Percentiles rank a stretch among this genome's conserved stretches.
phyloP scores from a whole-genome alignment of 352 stramenopile species.

The Pythium volutum region DNA sequence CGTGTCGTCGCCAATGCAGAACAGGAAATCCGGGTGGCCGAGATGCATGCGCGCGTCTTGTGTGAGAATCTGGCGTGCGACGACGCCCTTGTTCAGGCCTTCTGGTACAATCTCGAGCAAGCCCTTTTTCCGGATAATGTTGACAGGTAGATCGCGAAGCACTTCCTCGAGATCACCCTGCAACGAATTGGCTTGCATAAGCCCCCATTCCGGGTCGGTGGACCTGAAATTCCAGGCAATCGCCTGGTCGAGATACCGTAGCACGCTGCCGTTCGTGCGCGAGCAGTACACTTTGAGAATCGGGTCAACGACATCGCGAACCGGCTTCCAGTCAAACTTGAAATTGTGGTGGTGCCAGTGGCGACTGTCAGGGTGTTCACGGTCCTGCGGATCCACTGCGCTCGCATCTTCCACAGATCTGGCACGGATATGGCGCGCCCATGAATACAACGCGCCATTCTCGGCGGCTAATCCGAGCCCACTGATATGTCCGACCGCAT shows the following conservation, averaged over 20 bases:
- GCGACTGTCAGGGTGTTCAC: slow-evolving; percentile 28
- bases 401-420: slow-evolving; percentile 37
- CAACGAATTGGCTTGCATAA: slow-evolving; percentile 94
- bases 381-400: slow-evolving; percentile 16
- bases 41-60: slow-evolving; percentile 74
- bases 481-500: slow-evolving; percentile 90
- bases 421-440: slow-evolving; percentile 58
- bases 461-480: slow-evolving; percentile 92
- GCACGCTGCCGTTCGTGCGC: slow-evolving; percentile 94
- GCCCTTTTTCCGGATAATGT: slow-evolving; percentile 87
- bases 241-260: slow-evolving; percentile 91
- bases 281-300: slow-evolving; percentile 95
- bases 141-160: slow-evolving; percentile 66
- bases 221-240: slow-evolving; percentile 98
- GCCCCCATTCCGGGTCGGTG: slow-evolving; percentile 96
- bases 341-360: slow-evolving; percentile 79
- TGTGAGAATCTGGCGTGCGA: slow-evolving; percentile 94
- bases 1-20: slow-evolving; percentile 96
- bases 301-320: slow-evolving; percentile 90
- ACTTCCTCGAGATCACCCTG: slow-evolving; percentile 82
- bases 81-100: slow-evolving; percentile 95
- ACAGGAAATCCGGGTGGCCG: slow-evolving; percentile 92
- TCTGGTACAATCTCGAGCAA: slow-evolving; percentile 95
- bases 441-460: slow-evolving; percentile 94
- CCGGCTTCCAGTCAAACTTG: slow-evolving; percentile 89